These are phyloP conservation scores for Rhododendron simsii DNA, from an alignment of 148 eudicot species.

Conservation along the genomic window DNA sequence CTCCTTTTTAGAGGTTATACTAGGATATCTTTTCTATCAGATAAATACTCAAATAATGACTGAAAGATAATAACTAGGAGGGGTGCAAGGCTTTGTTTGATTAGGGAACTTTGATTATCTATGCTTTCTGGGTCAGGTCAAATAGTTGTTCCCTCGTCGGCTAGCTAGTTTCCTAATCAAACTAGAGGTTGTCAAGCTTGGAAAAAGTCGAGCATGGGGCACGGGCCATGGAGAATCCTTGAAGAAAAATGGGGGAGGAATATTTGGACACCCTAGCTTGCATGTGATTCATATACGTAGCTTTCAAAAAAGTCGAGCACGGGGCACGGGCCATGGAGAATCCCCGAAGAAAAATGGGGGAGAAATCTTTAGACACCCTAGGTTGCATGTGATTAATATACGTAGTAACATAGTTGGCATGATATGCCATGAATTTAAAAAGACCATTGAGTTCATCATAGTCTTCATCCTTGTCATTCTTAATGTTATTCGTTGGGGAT, in stretches of 20 bases:
- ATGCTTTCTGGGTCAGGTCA: too few relatives aligned
- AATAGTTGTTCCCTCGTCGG: too few relatives aligned
- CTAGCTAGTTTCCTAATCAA: not conserved
- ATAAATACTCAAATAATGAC: not conserved
- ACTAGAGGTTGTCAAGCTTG: not conserved
- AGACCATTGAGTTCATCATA: not conserved
- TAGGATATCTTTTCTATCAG: not conserved
- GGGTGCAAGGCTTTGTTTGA: not conserved
- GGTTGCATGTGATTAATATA: constrained; percentile 5
- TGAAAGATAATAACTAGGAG: not conserved
- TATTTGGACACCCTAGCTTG: too few relatives aligned
- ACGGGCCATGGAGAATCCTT: not conserved
- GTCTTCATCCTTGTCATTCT: not conserved
- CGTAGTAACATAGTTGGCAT: not conserved
- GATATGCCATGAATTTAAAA: not conserved
- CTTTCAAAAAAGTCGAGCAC: too few relatives aligned
- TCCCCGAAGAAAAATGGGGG: not conserved
- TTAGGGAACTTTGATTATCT: not conserved
- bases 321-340: not conserved
- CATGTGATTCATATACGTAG: too few relatives aligned
- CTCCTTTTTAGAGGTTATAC: not conserved
- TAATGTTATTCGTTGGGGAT: not conserved
- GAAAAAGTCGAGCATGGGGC: not conserved
- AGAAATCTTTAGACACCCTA: not conserved
- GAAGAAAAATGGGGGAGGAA: too few relatives aligned